Evolutionary conservation across 192 early-diverging fungal species (phyloP), one percentile per base, ranked within the genome.

Genomic region (Coemansia sp.): DNA sequence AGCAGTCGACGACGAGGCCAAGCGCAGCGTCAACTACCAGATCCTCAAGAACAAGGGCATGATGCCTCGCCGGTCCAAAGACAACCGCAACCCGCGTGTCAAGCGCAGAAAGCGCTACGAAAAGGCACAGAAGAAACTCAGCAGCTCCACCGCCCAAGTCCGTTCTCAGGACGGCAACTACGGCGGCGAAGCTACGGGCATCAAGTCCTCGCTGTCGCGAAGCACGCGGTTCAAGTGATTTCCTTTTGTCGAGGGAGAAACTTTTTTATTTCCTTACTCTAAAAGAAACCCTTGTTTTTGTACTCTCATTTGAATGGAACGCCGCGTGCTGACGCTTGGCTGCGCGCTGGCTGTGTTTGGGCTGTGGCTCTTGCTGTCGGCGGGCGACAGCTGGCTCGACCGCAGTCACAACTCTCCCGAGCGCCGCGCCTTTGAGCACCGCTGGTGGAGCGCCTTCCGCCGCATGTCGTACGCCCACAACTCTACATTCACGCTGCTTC

Each of bases 41-140:
- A 98, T 98, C 67, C 85, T 96, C 67, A 90, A 93, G 77, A 98
- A 98, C 85, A 92, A 93, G 84, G 97, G 97, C 59, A 85, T 98
- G 53, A 92, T 90, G 27, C 95, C 94, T 35, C 85, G 87, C 56
- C 91, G 97, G 60, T 90, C 88, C 73, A 95, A 96, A 87, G 92
- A 93, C 50, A 83, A 93, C 69, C 89, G 94, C 73, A 98, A 98
- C 79, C 87, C 94, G 57, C 89, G 97, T 74, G 94, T 98, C 71
- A 95, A 95, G 85, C 87, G 92, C 61, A 84, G 92, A 22, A 87
- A 87, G 69, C 91, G 91, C 82, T 98, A 86, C 84, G 95, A 93
- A 67, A 85, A 88, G 77, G 91, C 91, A 45, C 84, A 88, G 79
- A 98, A 97, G 88, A 94, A 92, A 70, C 82, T 98, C 68, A 84